These are phyloP conservation scores for Musa beccarii DNA, from an alignment of 176 grass and related monocot genomes.

Conservation along the genomic window DNA sequence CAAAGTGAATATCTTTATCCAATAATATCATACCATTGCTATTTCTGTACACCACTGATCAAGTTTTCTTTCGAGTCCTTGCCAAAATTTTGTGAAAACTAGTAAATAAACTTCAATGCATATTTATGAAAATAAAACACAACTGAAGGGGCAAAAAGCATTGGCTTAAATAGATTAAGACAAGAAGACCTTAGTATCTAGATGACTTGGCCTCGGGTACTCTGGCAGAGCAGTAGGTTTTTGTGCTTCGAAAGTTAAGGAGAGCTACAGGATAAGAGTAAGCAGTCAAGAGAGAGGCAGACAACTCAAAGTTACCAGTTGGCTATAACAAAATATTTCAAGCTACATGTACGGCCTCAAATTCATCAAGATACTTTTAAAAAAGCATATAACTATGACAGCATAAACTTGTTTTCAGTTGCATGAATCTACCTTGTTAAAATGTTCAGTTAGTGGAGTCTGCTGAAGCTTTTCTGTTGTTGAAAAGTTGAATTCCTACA, in stretches of 20 bases:
- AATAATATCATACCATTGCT: neutral
- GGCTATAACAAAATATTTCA: neutral
- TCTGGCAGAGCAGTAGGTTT: neutral
- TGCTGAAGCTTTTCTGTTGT: neutral
- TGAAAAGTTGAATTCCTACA: slow-evolving; percentile 9
- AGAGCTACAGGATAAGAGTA: neutral
- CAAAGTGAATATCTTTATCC: neutral
- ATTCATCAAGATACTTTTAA: neutral
- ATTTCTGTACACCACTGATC: neutral
- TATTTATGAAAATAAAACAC: neutral
- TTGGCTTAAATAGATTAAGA: neutral
- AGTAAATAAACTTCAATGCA: neutral
- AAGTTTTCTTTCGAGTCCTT: slow-evolving; percentile 19
- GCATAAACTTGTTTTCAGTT: neutral
- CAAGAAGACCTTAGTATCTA: neutral
- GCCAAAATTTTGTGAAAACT: slow-evolving; percentile 6
- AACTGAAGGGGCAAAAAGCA: neutral
- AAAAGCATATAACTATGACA: neutral
- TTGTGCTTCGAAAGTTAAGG: neutral
- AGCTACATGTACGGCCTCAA: neutral
- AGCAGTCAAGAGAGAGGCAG: neutral
- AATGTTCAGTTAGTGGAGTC: slow-evolving; percentile 2
- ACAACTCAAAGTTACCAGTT: neutral
- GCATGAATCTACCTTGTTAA: slow-evolving; percentile 1
- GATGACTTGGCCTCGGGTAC: neutral